Percentiles rank a stretch among this genome's conserved stretches.
Evolutionary conservation across 2,329 filamentous ascomycete species (phyloP).

Genomic region (Exophiala sideris): DNA sequence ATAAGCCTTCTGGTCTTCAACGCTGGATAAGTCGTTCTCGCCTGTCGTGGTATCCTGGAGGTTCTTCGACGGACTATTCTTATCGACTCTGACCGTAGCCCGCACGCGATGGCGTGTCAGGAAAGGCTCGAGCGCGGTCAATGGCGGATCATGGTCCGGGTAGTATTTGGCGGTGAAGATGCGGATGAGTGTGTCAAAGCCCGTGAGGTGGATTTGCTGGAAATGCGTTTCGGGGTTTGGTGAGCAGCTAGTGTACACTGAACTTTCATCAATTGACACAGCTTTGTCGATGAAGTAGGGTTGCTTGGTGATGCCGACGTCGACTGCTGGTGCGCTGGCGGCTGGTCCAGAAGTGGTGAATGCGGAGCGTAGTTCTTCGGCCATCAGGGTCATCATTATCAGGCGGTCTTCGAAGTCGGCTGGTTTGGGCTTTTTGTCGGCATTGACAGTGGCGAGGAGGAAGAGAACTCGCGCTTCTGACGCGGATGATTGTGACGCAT

Average conservation of each 20-base stretch:
- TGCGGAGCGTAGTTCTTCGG: conserved; percentile 37
- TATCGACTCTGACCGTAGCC: conserved; percentile 39
- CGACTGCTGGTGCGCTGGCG: conserved; percentile 35
- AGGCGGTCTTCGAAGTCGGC: conserved; percentile 48
- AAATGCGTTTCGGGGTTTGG: neutral
- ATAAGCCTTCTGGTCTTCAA: conserved; percentile 40
- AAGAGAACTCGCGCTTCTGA: conserved; percentile 50
- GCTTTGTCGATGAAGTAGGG: conserved; percentile 51
- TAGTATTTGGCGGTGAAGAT: conserved; percentile 51
- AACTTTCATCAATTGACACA: conserved; percentile 38
- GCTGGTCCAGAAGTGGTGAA: neutral
- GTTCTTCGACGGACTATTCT: conserved; percentile 12
- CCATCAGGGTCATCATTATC: conserved; percentile 49
- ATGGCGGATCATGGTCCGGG: conserved; percentile 39
- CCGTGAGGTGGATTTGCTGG: conserved; percentile 48
- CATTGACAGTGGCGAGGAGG: conserved; percentile 62
- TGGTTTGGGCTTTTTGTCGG: conserved; percentile 57
- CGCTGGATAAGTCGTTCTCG: conserved; percentile 6
- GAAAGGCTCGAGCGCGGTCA: conserved; percentile 41
- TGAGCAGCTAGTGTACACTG: conserved; percentile 32
- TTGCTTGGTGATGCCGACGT: conserved; percentile 48
- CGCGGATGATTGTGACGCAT: conserved; percentile 28
- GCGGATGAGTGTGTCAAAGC: conserved; percentile 48
- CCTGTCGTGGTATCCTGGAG: conserved; percentile 32
- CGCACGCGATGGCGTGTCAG: conserved; percentile 43